Evolutionary conservation across 2,329 filamentous ascomycete species (phyloP), one percentile per base, ranked within the genome.

Genomic region (Mycosphaerella sp.): DNA sequence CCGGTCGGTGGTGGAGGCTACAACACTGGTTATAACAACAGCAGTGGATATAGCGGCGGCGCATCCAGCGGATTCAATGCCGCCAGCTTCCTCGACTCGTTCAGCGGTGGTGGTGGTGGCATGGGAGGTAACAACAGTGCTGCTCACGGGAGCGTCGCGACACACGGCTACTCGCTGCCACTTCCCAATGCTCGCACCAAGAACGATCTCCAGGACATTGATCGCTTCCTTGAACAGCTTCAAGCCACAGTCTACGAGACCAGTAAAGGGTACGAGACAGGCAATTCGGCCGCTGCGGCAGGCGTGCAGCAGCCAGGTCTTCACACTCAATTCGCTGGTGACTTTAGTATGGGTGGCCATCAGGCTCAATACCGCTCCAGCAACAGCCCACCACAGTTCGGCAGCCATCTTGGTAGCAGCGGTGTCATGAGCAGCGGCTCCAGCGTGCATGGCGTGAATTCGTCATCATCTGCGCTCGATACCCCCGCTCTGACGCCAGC

Each of bases 231-330:
- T 49, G 89, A 95, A 72, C 89, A 96, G 72, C 91, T 97, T 78
- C 90, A 96, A 72, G 84, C 86, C 58, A 96, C 91, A 41, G 89
- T 97, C 43, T 97, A 97, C 67, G 93, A 97, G 73, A 95, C 85
- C 68, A 84, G 89, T 49, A 60, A 56, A 44, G 55, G 52, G 46
- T 97, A 97, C 66, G 93, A 97, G 72, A 95, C 85, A 68, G 84
- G 89, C 47, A 66, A 63, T 46, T 85, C 89, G 44, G 85, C 89
- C 28, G 87, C 88, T 2, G 82, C 82, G 10, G 85, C 86, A 39
- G 86, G 87, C 52, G 80, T 94, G 52, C 86, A 87, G 62, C 82
- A 89, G 56, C 82, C 86, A 44, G 84, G 83, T 53, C 73, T 80
- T 13, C 85, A 89, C 66, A 84, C 86, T 63, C 65, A 67, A 39